These are phyloP conservation scores for Russula virescens DNA, from an alignment of 768 basidiomycete genomes.

Conservation along the genomic window DNA sequence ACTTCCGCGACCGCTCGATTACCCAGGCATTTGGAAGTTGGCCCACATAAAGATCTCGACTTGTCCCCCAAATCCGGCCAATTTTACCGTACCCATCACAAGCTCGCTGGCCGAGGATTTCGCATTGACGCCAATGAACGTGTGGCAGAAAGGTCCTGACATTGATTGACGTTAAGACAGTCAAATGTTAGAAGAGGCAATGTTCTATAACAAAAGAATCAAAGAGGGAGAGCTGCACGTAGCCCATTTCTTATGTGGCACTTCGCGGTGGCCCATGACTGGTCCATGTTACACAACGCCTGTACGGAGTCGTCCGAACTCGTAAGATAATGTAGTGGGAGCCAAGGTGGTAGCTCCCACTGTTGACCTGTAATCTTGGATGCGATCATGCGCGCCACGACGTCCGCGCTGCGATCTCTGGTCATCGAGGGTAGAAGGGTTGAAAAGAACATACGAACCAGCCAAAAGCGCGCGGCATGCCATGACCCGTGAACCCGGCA, in stretches of 20 bases:
- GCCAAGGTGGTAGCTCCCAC: slow-evolving; percentile 56
- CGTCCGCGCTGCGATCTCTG: slow-evolving; percentile 48
- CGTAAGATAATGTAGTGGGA: slow-evolving; percentile 43
- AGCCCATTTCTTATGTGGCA: background rate
- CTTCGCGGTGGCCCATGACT: background rate
- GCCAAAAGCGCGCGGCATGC: slow-evolving; percentile 71
- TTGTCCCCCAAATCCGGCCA: too few species aligned
- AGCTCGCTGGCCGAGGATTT: too few species aligned
- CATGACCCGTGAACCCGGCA: slow-evolving; percentile 72
- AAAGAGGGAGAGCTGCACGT: background rate
- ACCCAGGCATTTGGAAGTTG: background rate
- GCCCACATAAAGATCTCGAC: background rate
- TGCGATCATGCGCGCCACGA: slow-evolving; percentile 51
- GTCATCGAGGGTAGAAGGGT: background rate
- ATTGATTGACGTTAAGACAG: background rate
- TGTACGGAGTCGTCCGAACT: background rate
- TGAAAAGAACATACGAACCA: slow-evolving; percentile 41
- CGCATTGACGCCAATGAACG: background rate
- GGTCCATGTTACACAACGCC: background rate
- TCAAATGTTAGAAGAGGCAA: background rate
- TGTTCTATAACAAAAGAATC: background rate
- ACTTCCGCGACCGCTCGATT: background rate
- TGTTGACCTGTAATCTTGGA: slow-evolving; percentile 39
- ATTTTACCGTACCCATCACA: too few species aligned
- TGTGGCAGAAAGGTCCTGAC: background rate